Conservation (phyloP, 129 eudicot genomes). For the Flaveria brownii region DNA sequence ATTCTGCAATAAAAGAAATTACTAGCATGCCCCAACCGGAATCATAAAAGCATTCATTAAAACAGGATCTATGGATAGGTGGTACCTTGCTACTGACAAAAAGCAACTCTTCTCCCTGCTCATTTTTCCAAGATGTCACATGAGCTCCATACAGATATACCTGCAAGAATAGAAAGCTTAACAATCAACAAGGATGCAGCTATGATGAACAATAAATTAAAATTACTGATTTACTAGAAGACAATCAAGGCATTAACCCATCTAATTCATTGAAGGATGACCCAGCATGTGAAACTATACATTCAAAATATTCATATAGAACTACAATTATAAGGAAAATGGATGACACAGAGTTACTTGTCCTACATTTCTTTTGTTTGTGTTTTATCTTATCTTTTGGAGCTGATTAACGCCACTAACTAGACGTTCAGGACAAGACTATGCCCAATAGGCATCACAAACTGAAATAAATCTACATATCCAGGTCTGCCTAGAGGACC, state of each 20-base stretch:
- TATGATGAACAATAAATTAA: background rate
- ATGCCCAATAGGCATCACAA: slow-evolving; percentile 12
- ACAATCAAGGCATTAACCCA: too few species aligned
- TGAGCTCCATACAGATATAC: slow-evolving; percentile 86
- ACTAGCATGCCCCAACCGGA: background rate
- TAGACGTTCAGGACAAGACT: background rate
- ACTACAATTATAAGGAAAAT: background rate
- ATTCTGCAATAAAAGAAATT: background rate
- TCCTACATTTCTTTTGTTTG: background rate
- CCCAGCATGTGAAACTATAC: slow-evolving; percentile 22
- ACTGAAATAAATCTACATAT: slow-evolving; percentile 5
- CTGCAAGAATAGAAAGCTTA: slow-evolving; percentile 42
- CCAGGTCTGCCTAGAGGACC: background rate
- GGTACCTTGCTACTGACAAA: slow-evolving; percentile 81
- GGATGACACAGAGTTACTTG: background rate
- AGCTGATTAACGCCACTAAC: background rate
- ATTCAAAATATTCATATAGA: background rate
- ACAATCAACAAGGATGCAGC: slow-evolving; percentile 15
- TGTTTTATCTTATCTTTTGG: background rate
- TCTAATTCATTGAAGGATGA: background rate
- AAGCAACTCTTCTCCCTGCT: slow-evolving; percentile 73
- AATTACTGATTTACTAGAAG: background rate
- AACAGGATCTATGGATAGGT: background rate
- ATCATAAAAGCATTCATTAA: slow-evolving; percentile 12
- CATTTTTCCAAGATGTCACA: slow-evolving; percentile 92